A percentile compares a stretch with the other conserved stretches of the same genome.
These are phyloP conservation scores for Mortierella sp. DNA, from an alignment of 371 early-diverging fungal species.

Conservation along the genomic window DNA sequence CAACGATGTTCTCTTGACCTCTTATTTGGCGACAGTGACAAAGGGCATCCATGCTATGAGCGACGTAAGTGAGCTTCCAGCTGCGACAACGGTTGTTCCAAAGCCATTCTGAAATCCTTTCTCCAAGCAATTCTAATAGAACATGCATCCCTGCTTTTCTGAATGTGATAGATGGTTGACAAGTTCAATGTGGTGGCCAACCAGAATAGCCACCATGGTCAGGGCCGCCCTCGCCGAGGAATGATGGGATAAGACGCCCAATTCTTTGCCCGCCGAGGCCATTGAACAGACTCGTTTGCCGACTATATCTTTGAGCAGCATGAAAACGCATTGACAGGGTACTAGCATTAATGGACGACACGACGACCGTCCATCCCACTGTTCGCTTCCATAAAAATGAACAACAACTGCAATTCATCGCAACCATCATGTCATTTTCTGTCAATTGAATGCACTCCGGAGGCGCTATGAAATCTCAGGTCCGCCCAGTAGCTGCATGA, in stretches of 20 bases:
- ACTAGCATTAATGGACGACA: background rate
- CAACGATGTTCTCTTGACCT: conserved; percentile 83
- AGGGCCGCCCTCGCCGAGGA: conserved; percentile 41
- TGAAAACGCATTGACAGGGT: background rate
- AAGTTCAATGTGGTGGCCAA: conserved; percentile 48
- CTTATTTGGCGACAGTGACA: conserved; percentile 84
- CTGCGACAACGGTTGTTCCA: background rate
- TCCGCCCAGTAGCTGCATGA: too few species aligned
- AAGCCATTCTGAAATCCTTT: background rate
- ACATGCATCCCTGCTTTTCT: background rate
- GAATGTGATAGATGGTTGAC: conserved; percentile 39
- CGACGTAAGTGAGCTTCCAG: conserved; percentile 61
- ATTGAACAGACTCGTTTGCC: background rate
- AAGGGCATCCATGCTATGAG: conserved; percentile 81
- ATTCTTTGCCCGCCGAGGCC: background rate
- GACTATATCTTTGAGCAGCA: background rate
- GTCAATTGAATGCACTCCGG: too few species aligned
- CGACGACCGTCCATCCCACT: background rate
- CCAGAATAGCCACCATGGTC: conserved; percentile 20
- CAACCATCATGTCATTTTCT: too few species aligned
- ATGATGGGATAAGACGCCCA: conserved; percentile 24
- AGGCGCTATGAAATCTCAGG: too few species aligned
- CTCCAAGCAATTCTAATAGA: background rate
- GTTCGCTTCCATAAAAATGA: background rate
- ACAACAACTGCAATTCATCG: background rate